These are phyloP conservation scores for Raffaelea ambrosiae DNA, from an alignment of 2,329 filamentous ascomycete species.

Conservation along the genomic window DNA sequence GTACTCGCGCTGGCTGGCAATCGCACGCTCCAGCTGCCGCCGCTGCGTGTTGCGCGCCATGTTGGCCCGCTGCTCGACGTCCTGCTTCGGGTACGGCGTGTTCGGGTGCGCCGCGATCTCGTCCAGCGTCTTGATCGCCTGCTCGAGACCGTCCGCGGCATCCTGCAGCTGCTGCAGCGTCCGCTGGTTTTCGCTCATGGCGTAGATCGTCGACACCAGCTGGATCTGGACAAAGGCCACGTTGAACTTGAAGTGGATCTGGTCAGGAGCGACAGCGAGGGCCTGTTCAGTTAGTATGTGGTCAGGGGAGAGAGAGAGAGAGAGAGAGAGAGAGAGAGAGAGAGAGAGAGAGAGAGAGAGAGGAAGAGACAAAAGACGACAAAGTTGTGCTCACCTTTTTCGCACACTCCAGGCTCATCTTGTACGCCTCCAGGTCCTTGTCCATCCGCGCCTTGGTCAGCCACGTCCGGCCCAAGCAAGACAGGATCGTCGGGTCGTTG, in stretches of 20 bases:
- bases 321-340: constrained; percentile 18
- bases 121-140: constrained; percentile 68
- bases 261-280: constrained; percentile 68
- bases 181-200: constrained; percentile 65
- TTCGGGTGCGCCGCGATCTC: constrained; percentile 54
- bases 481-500: constrained; percentile 69
- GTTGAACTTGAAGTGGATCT: constrained; percentile 92
- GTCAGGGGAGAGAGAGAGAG: background rate
- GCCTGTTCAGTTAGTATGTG: constrained; percentile 38
- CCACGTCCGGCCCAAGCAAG: constrained; percentile 84
- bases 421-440: constrained; percentile 48
- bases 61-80: constrained; percentile 90
- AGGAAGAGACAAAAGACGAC: background rate
- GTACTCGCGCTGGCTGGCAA: constrained; percentile 80
- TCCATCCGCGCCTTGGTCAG: constrained; percentile 65
- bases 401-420: constrained; percentile 50
- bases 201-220: constrained; percentile 72
- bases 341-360: background rate
- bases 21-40: constrained; percentile 79
- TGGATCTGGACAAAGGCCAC: constrained; percentile 97
- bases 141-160: constrained; percentile 67
- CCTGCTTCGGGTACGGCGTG: constrained; percentile 80
- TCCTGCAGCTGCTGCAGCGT: constrained; percentile 73
- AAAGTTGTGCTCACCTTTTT: constrained; percentile 42
- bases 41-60: constrained; percentile 96